Evolutionary conservation across 1,139 yeast species (phyloP), one percentile per base, ranked within the genome.

Genomic region (Tardiomyces depauwii): DNA sequence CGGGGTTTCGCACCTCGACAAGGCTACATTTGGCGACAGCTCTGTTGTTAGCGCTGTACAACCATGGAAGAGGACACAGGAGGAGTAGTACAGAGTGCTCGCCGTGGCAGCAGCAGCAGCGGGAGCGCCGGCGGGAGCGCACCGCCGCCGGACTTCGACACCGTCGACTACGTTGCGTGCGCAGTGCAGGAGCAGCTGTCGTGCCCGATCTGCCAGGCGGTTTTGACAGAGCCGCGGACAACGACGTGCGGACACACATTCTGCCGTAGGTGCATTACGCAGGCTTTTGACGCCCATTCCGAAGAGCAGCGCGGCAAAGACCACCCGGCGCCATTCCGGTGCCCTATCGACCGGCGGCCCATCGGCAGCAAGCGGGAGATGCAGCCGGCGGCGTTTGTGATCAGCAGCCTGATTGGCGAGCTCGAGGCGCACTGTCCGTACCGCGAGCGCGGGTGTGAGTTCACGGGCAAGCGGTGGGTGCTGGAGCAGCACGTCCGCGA

Each of bases 341-440:
- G 88, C 59, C 87, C 88, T 0, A 66, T 81, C 28, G 88, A 81
- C 62, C 64, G 88, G 44, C 76, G 76, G 1, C 72, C 74, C 1
- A 53, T 78, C 7, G 60, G 67, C 51, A 52, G 58, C 38, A 41
- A 49, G 16, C 70, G 72, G 47, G 80, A 76, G 51, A 60, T 80
- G 25, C 73, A 68, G 47, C 82, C 84, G 3, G 75, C 87, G 0
- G 85, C 88, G 1, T 70, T 78, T 16, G 62, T 81, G 14, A 67
- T 82, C 11, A 62, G 74, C n/a, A 79, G 80, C 53, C 66, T 81
- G 55, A 69, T 80, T 1, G 84, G 80, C 56, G 86, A 80, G 46
- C 66, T 81, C 43, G 65, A 68, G 45, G 84, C 80, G 0, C 62
- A 58, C 43, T 82, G 88, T 56, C 68, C 80, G 45, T 76, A 77